Conservation (phyloP, 2,329 filamentous ascomycete genomes). For the Podosphaera leucotricha region DNA sequence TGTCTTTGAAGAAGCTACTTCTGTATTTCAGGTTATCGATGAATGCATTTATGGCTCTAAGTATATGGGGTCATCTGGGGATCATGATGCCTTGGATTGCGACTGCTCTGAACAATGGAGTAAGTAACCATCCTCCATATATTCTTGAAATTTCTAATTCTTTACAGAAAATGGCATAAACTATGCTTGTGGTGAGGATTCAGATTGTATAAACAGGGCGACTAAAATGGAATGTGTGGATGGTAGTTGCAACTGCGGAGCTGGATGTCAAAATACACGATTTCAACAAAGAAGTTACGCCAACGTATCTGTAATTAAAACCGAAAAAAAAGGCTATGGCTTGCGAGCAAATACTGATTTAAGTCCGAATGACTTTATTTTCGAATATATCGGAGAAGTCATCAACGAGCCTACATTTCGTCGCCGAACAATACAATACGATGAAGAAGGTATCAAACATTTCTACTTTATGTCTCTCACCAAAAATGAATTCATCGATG, state of each 20-base stretch:
- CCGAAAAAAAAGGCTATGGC: constrained; percentile 91
- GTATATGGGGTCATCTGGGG: constrained; percentile 58
- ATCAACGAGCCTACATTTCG: constrained; percentile 84
- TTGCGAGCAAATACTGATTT: constrained; percentile 61
- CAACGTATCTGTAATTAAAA: constrained; percentile 83
- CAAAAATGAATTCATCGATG: constrained; percentile 91
- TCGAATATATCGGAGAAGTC: constrained; percentile 95
- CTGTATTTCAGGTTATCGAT: constrained; percentile 56
- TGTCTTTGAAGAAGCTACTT: constrained; percentile 50
- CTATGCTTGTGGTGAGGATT: constrained; percentile 79
- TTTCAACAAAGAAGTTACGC: constrained; percentile 83
- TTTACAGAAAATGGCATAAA: constrained; percentile 38
- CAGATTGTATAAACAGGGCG: constrained; percentile 93
- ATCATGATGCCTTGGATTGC: constrained; percentile 77
- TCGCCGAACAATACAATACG: constrained; percentile 76
- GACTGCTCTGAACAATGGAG: constrained; percentile 90
- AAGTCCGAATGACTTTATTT: constrained; percentile 73
- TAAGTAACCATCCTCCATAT: constrained; percentile 26
- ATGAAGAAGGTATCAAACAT: constrained; percentile 90
- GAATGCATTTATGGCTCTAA: constrained; percentile 84
- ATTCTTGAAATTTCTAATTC: constrained; percentile 15
- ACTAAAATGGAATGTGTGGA: constrained; percentile 90
- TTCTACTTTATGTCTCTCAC: constrained; percentile 99
- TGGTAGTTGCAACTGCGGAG: constrained; percentile 66
- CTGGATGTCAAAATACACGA: constrained; percentile 77